A percentile compares a stretch with the other conserved stretches of the same genome.
Conservation (phyloP, 78 protist genomes). For the Planoprotostelium fungivorum region DNA sequence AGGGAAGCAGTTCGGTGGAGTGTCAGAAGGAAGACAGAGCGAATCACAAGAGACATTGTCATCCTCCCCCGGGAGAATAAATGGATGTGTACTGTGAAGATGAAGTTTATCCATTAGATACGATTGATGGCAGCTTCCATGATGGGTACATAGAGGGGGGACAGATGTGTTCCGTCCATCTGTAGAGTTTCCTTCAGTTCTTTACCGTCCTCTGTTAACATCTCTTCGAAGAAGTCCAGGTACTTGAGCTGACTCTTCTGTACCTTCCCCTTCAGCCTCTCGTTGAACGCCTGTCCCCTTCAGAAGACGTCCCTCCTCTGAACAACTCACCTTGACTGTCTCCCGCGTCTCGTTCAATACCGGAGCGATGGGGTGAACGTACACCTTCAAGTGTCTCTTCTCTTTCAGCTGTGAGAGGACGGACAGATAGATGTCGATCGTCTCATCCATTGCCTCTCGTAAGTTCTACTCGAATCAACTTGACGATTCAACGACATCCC, state of each 20-base stretch:
- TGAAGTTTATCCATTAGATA: too few species aligned
- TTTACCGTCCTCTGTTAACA: conserved; percentile 32
- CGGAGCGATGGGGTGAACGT: conserved; percentile 87
- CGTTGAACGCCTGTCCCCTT: conserved; percentile 31
- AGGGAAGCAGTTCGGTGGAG: background rate
- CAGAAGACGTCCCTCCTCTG: background rate
- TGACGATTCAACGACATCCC: background rate
- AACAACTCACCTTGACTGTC: background rate
- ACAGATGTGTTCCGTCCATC: conserved; percentile 84
- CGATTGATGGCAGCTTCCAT: conserved; percentile 33
- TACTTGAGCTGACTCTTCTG: conserved; percentile 11
- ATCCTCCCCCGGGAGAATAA: too few species aligned
- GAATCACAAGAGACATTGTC: background rate
- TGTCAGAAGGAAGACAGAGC: background rate
- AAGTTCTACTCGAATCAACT: conserved; percentile 8
- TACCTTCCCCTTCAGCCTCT: conserved; percentile 12
- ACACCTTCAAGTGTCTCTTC: conserved; percentile 9
- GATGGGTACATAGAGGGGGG: conserved; percentile 41
- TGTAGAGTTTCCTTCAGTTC: conserved; percentile 34
- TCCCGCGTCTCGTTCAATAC: conserved; percentile 77
- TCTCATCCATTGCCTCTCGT: conserved; percentile 60
- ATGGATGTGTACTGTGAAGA: too few species aligned
- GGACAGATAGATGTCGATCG: conserved; percentile 62
- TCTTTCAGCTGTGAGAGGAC: conserved; percentile 24
- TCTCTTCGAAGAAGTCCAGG: conserved; percentile 66